A percentile compares a stretch with the other conserved stretches of the same genome.
phyloP scores from a whole-genome alignment of 2,329 filamentous ascomycete species.

The Alternaria hordeiaustralica region DNA sequence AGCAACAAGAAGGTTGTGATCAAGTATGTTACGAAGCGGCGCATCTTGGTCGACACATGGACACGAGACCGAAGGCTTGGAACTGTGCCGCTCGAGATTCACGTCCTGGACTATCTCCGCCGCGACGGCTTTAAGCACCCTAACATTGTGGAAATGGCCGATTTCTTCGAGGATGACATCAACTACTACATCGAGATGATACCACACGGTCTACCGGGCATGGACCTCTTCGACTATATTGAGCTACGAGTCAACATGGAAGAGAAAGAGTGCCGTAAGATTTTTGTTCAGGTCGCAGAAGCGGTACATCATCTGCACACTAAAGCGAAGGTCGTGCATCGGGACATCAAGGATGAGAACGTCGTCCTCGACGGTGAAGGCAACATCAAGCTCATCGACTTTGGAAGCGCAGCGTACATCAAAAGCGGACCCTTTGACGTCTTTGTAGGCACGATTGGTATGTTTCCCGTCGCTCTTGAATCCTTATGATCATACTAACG shows the following conservation, averaged over 20 bases:
- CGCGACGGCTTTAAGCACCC: slow-evolving; percentile 70
- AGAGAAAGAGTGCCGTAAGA: slow-evolving; percentile 89
- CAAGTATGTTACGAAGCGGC: slow-evolving; percentile 96
- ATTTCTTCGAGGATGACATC: slow-evolving; percentile 76
- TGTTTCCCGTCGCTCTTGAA: slow-evolving; percentile 39
- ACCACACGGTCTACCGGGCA: slow-evolving; percentile 91
- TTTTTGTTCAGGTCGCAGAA: slow-evolving; percentile 90
- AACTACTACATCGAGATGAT: slow-evolving; percentile 99
- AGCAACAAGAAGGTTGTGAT: slow-evolving; percentile 84
- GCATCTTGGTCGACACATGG: slow-evolving; percentile 98
- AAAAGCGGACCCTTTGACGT: slow-evolving; percentile 98
- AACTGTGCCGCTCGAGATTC: slow-evolving; percentile 95
- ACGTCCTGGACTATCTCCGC: slow-evolving; percentile 91
- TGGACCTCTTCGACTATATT: slow-evolving; percentile 99
- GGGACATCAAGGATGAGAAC: slow-evolving; percentile 99
- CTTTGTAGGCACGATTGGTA: slow-evolving; percentile 98
- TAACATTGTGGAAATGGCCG: slow-evolving; percentile 73
- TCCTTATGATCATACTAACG: slow-evolving; percentile 8
- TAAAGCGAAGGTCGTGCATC: slow-evolving; percentile 89
- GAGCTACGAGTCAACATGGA: slow-evolving; percentile 97
- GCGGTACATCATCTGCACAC: slow-evolving; percentile 91
- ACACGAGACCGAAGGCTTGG: slow-evolving; percentile 90
- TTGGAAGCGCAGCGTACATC: slow-evolving; percentile 97
- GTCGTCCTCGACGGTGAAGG: slow-evolving; percentile 95
- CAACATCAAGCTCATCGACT: slow-evolving; percentile 96